These are phyloP conservation scores for Tulasnella sp. DNA, from an alignment of 768 basidiomycete species.

Conservation along the genomic window DNA sequence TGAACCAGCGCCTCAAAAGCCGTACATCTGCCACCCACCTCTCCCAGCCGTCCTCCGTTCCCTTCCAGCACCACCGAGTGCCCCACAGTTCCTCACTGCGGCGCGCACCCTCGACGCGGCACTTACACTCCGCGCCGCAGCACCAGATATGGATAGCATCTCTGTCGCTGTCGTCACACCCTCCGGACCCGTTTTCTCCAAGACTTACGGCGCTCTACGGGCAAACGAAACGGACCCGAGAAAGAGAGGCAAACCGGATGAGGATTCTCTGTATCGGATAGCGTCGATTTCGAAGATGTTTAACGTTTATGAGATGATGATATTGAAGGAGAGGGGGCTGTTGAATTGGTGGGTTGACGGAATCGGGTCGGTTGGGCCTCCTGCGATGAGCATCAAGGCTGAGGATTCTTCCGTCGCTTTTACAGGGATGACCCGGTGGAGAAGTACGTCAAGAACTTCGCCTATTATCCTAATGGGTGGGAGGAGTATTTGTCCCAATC, in stretches of 20 bases:
- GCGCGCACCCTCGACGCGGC: not conserved
- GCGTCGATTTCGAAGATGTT: constrained; percentile 54
- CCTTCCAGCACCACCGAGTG: not conserved
- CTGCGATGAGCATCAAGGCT: not conserved
- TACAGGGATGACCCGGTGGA: constrained; percentile 50
- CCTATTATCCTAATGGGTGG: constrained; percentile 32
- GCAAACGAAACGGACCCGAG: constrained; percentile 37
- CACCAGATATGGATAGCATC: constrained; percentile 45
- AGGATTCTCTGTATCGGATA: constrained; percentile 48
- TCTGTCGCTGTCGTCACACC: constrained; percentile 49
- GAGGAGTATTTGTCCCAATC: not conserved
- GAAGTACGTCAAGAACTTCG: constrained; percentile 44
- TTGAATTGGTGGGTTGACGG: constrained; percentile 33
- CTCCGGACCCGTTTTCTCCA: constrained; percentile 45
- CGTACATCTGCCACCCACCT: not conserved
- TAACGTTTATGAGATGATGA: constrained; percentile 46
- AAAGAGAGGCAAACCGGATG: constrained; percentile 32
- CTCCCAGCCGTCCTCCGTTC: not conserved
- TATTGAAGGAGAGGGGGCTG: constrained; percentile 47
- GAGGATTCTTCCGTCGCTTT: no score
- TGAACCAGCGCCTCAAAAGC: not conserved
- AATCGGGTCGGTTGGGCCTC: no score
- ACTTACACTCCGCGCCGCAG: not conserved
- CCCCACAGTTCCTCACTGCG: not conserved
- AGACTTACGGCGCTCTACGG: constrained; percentile 43